Conservation (phyloP, 75 land plant species). For the Adiantum capillusveneris region DNA sequence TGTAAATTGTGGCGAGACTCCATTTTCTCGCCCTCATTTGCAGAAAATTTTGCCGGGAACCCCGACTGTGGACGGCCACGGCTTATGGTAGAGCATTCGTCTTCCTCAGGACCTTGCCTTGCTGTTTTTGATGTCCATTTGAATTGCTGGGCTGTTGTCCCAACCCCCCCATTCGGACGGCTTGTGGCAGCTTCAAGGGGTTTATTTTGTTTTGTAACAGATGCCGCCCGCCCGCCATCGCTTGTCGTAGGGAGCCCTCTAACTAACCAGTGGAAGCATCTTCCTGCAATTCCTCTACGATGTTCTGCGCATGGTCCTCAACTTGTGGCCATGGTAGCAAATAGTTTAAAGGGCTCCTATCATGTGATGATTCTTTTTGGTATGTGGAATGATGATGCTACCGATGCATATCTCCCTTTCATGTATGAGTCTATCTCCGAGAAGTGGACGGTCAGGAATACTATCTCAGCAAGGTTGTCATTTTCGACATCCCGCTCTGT, state of each 20-base stretch:
- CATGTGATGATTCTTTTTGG: not conserved
- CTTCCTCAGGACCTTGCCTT: not conserved
- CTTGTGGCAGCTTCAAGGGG: not conserved
- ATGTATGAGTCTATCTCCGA: not conserved
- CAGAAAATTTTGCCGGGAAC: not conserved
- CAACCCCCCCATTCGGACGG: not conserved
- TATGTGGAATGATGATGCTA: not conserved
- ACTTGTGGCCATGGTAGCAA: not conserved
- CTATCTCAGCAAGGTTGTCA: not conserved
- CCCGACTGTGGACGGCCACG: not conserved
- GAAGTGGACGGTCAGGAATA: not conserved
- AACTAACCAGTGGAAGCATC: not conserved
- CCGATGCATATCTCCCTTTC: not conserved
- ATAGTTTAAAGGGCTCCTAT: not conserved
- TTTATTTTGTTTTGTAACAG: not conserved
- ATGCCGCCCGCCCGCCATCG: not conserved
- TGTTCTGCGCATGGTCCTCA: not conserved
- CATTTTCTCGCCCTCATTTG: not conserved
- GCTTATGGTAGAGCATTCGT: not conserved
- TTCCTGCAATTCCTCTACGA: not conserved
- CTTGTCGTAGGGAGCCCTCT: not conserved
- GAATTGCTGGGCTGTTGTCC: not conserved
- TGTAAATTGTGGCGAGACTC: not conserved
- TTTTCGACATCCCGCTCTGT: not conserved
- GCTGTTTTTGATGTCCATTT: not conserved